Percentiles rank a stretch among this genome's conserved stretches.
phyloP scores from a whole-genome alignment of 495 filamentous ascomycete species.

The Cercophora sp. region DNA sequence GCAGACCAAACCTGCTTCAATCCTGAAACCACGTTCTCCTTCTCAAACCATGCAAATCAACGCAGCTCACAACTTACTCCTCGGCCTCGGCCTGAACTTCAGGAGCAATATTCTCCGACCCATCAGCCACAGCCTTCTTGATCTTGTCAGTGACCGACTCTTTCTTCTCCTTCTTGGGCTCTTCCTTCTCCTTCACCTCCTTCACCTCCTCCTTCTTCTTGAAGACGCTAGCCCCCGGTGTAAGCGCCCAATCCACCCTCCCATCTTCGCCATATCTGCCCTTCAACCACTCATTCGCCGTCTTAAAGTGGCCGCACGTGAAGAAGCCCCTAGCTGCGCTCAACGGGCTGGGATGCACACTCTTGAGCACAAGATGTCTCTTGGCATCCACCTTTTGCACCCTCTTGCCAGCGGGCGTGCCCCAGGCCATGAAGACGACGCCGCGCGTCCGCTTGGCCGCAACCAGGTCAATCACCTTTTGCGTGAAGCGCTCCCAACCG shows the following conservation, averaged over 20 bases:
- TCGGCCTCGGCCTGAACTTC: no score
- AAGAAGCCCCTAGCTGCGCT: constrained; percentile 80
- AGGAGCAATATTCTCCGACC: constrained; percentile 6
- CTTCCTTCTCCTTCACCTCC: constrained; percentile 10
- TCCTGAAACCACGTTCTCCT: no score
- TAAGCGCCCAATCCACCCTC: constrained; percentile 83
- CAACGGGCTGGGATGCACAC: constrained; percentile 86
- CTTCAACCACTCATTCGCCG: constrained; percentile 85
- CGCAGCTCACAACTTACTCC: neutral
- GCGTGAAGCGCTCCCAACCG: constrained; percentile 92
- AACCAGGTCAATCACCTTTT: constrained; percentile 82
- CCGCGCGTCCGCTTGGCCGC: constrained; percentile 67
- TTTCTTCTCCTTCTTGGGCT: constrained; percentile 2
- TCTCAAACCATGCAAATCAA: no score
- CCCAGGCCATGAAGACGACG: constrained; percentile 95
- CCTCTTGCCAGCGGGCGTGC: constrained; percentile 70
- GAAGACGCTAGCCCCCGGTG: constrained; percentile 21
- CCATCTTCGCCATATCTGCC: constrained; percentile 69
- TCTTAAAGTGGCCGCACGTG: constrained; percentile 79
- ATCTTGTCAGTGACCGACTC: constrained; percentile 21
- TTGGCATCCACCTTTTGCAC: constrained; percentile 63
- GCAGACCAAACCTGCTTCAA: no score
- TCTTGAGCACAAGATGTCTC: constrained; percentile 75
- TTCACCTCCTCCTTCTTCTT: constrained; percentile 14
- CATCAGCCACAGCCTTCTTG: constrained; percentile 11